Conservation (phyloP, 257 asterid species). For the Lantana camara region DNA sequence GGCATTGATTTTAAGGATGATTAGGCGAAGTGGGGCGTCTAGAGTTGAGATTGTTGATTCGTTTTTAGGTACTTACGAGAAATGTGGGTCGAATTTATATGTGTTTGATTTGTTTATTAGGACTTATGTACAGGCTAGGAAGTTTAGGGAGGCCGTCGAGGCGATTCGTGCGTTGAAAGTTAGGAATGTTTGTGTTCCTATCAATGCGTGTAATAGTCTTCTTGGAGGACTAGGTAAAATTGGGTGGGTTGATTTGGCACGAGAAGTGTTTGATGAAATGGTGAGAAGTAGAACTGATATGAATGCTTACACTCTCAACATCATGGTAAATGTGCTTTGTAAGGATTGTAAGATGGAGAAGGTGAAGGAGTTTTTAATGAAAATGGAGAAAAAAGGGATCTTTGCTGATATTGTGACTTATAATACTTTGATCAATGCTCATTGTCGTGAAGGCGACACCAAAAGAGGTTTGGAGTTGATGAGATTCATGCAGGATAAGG, state of each 20-base stretch:
- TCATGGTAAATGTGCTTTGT: constrained; percentile 75
- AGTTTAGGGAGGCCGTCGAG: constrained; percentile 78
- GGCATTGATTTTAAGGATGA: constrained; percentile 68
- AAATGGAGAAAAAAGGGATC: constrained; percentile 63
- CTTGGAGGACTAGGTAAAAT: constrained; percentile 76
- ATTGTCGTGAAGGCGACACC: constrained; percentile 51
- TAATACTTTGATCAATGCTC: constrained; percentile 64
- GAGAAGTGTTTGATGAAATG: constrained; percentile 55
- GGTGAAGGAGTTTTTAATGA: constrained; percentile 37
- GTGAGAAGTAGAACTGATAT: constrained; percentile 41
- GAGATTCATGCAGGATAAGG: constrained; percentile 50
- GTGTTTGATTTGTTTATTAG: constrained; percentile 67
- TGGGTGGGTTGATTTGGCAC: constrained; percentile 76
- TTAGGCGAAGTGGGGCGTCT: constrained; percentile 67
- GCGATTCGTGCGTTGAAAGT: constrained; percentile 46
- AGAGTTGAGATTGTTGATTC: constrained; percentile 59
- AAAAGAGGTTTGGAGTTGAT: constrained; percentile 49
- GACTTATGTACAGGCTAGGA: constrained; percentile 87
- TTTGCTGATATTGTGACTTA: constrained; percentile 70
- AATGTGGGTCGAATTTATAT: constrained; percentile 47
- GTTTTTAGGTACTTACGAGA: constrained; percentile 38
- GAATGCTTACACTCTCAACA: constrained; percentile 73
- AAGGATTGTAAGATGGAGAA: constrained; percentile 56
- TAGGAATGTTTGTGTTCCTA: constrained; percentile 46
- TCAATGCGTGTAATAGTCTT: constrained; percentile 75